Conservation (phyloP, 345 rosid genomes). For the Angophora floribunda region DNA sequence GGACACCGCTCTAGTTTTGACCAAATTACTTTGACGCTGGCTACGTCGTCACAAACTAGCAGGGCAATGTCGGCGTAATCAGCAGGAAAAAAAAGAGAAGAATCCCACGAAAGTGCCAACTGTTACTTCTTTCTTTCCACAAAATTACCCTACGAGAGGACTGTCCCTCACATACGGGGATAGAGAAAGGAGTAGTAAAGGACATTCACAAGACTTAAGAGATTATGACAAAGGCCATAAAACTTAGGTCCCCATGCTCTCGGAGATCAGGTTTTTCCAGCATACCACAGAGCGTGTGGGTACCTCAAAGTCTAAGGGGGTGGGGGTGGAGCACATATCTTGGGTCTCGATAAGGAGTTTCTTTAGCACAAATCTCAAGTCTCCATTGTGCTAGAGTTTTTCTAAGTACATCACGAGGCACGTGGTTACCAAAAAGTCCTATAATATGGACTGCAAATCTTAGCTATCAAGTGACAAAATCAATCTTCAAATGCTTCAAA, state of each 20-base stretch:
- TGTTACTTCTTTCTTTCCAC: neutral
- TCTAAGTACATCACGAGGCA: neutral
- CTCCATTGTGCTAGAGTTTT: neutral
- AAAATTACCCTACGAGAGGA: neutral
- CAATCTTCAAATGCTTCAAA: neutral
- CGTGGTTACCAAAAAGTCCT: neutral
- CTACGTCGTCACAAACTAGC: neutral
- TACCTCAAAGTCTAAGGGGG: neutral
- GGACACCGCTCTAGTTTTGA: neutral
- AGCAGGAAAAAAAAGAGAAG: neutral
- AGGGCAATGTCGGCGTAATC: neutral
- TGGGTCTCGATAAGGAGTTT: neutral
- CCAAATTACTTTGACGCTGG: neutral
- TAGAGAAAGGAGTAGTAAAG: neutral
- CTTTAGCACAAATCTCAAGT: neutral
- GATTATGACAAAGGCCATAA: neutral
- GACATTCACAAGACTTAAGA: neutral
- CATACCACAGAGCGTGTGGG: neutral
- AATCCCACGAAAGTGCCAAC: neutral
- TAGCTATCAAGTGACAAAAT: neutral
- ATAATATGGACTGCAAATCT: neutral
- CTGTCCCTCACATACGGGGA: rapidly evolving
- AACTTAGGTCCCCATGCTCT: neutral
- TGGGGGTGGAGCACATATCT: neutral
- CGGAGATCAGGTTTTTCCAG: neutral